A percentile compares a stretch with the other conserved stretches of the same genome.
Evolutionary conservation across 2,329 filamentous ascomycete genomes (phyloP).

Genomic region (Xenoacremonium recifei): DNA sequence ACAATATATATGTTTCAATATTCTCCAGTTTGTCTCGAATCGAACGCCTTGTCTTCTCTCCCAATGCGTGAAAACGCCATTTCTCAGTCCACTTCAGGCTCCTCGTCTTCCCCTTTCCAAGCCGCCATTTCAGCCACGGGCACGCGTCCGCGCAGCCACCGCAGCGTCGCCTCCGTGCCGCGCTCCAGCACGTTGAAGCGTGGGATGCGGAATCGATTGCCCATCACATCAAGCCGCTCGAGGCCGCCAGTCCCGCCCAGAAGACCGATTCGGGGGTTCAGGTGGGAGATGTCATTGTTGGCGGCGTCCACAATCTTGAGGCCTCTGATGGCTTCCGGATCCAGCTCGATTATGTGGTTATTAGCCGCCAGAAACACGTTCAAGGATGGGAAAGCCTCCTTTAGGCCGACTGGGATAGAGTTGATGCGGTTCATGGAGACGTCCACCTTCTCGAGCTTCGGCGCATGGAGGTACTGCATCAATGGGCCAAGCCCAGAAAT

Average conservation of each 20-base stretch:
- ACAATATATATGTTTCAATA: no score
- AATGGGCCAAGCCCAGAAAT: conserved; percentile 70
- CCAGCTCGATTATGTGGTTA: conserved; percentile 73
- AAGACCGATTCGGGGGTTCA: conserved; percentile 79
- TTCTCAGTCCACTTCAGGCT: conserved; percentile 25
- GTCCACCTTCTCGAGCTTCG: conserved; percentile 73
- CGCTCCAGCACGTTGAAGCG: conserved; percentile 80
- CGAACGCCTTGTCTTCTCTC: no score
- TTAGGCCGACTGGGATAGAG: conserved; percentile 62
- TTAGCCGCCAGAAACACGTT: conserved; percentile 71
- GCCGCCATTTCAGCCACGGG: conserved; percentile 58
- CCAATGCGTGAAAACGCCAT: no score
- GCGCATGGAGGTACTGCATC: conserved; percentile 66
- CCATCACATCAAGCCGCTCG: conserved; percentile 72
- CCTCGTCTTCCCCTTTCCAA: conserved; percentile 50
- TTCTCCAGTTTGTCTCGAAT: no score
- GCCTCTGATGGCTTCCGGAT: conserved; percentile 71
- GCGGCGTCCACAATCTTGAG: conserved; percentile 63
- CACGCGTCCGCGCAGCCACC: conserved; percentile 77
- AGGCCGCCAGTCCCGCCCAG: conserved; percentile 61
- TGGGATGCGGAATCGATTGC: conserved; percentile 86
- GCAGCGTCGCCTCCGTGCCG: conserved; percentile 80
- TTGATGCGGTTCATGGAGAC: conserved; percentile 80
- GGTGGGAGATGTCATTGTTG: conserved; percentile 80
- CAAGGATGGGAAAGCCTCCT: conserved; percentile 67